Conservation (phyloP, 371 early-diverging fungal genomes). For the Mucor racemosus region DNA sequence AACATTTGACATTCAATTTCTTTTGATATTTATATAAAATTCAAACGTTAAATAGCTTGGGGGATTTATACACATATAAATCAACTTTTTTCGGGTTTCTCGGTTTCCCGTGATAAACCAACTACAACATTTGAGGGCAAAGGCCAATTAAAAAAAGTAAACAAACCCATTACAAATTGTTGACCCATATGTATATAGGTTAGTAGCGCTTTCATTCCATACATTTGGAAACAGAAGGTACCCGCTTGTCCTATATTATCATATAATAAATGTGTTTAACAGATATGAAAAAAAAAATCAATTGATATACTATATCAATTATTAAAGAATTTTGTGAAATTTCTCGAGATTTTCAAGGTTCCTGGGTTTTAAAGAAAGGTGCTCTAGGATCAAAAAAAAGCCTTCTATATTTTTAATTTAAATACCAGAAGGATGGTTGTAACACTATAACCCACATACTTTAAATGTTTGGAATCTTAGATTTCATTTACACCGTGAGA, state of each 20-base stretch:
- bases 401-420: not conserved
- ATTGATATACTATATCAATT: too few species aligned
- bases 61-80: not conserved
- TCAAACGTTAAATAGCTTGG: not conserved
- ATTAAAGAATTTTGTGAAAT: too few species aligned
- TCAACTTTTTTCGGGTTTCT: not conserved
- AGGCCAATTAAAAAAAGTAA: not conserved
- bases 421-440: not conserved
- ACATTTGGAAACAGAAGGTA: too few species aligned
- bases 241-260: too few species aligned
- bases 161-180: too few species aligned
- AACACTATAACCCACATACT: not conserved
- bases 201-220: too few species aligned
- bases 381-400: not conserved
- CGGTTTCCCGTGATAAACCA: not conserved
- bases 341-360: too few species aligned
- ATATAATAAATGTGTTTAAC: too few species aligned
- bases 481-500: conserved; percentile 5
- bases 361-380: too few species aligned
- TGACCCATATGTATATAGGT: too few species aligned
- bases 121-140: not conserved
- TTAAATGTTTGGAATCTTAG: not conserved
- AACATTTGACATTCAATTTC: not conserved
- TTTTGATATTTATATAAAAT: not conserved
- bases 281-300: too few species aligned